Base-by-base conservation (phyloP, 176 grass and related monocot species). In the Tillandsia fasciculata region DNA sequence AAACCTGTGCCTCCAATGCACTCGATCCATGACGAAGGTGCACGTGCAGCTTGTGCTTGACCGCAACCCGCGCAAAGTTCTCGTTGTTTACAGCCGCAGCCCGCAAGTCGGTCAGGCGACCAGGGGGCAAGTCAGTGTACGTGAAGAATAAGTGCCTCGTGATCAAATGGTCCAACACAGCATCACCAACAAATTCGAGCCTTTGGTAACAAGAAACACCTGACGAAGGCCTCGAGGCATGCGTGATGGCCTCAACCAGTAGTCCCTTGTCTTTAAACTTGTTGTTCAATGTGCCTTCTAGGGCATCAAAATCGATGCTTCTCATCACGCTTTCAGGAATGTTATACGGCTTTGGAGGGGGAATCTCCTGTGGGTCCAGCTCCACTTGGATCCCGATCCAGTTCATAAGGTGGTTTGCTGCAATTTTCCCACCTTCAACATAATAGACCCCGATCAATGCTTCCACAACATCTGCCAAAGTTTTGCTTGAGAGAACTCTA, bases 21-120 rank as follows among this genome's bases (percentile, higher is more conserved):
- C 86, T 86, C 11, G 94, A 99, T 72, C 94, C 94, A 78, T 99
- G 94, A 59, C 94, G 89, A 82, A 99, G 89, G 75, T 99, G 86
- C 47, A 74, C 23, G 51, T 99, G 94, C 68, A 99, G 63, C 67
- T 90, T 93, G 75, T 88, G 90, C 20, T 88, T 93, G 22, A 99
- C 94, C 67, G 87, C 84, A 69, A 99, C 89, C 67, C 90, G 86
- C 12, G 94, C 94, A 84, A 99, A 99, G 72, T 99, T 99, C 72
- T 99, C 94, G 54, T 99, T 99, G 78, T 99, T 99, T 59, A 99
- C 94, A 27, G 94, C 94, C 53, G 94, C 94, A 70, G 94, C 94
- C 70, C 90, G 83, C 65, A 93, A 81, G 74, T 99, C 94, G 8
- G 94, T 99, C 73, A 99, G 75, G 70, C 90, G 82, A 0, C 94